phyloP scores from a whole-genome alignment of 148 eudicot genomes.

The Rhododendron griersonianum region DNA sequence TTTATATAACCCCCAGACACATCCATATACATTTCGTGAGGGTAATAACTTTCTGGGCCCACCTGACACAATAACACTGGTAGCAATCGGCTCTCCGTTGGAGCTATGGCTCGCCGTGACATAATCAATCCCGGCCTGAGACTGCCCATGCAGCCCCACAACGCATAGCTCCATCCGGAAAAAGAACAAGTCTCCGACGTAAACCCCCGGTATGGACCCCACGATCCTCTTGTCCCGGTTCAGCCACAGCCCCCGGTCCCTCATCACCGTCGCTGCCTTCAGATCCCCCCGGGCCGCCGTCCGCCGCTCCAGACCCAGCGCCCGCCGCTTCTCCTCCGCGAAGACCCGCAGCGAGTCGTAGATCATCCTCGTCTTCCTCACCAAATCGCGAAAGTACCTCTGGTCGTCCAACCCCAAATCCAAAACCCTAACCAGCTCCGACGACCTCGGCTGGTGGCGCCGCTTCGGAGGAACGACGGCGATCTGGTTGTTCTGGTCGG shows the following conservation, averaged over 20 bases:
- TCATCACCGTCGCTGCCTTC: conserved; percentile 53
- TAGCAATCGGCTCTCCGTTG: conserved; percentile 88
- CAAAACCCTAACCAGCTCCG: conserved; percentile 67
- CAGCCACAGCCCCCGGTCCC: conserved; percentile 64
- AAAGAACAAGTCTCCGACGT: conserved; percentile 76
- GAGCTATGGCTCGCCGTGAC: conserved; percentile 62
- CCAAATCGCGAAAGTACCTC: conserved; percentile 47
- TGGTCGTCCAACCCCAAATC: conserved; percentile 46
- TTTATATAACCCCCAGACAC: too few species aligned
- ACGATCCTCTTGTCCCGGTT: conserved; percentile 77
- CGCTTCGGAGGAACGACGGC: conserved; percentile 8
- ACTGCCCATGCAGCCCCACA: conserved; percentile 77
- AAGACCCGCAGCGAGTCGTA: conserved; percentile 59
- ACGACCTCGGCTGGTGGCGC: conserved; percentile 39
- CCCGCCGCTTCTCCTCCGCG: conserved; percentile 41
- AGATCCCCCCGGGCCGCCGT: conserved; percentile 53
- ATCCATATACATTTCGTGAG: neutral
- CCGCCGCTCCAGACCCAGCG: conserved; percentile 25
- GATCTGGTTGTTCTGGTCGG: conserved; percentile 16
- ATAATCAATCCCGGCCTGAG: conserved; percentile 90
- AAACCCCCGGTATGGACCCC: conserved; percentile 76
- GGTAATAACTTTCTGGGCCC: neutral
- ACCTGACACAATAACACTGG: conserved; percentile 81
- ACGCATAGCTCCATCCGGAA: conserved; percentile 86
- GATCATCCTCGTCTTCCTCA: conserved; percentile 59